Evolutionary conservation across 2,329 filamentous ascomycete genomes (phyloP).

Genomic region (Scedosporium boydii): DNA sequence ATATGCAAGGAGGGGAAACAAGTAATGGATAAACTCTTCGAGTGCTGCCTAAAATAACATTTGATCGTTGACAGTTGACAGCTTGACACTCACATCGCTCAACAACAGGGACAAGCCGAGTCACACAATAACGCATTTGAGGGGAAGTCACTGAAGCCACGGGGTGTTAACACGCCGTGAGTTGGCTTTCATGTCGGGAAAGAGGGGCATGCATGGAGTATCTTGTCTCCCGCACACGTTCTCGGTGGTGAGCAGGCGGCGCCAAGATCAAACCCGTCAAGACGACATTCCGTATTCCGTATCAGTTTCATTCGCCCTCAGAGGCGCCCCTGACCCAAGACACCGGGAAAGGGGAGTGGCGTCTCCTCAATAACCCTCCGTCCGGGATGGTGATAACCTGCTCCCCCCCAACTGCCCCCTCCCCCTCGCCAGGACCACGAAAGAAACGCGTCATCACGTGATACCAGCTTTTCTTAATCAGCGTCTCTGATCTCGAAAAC

Average conservation of each 20-base stretch:
- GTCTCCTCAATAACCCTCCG: no score
- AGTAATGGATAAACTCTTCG: background rate
- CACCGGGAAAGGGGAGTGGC: no score
- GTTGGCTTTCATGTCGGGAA: background rate
- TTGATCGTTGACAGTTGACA: background rate
- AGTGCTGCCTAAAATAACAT: background rate
- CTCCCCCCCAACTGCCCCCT: no score
- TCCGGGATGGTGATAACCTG: no score
- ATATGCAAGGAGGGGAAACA: no score
- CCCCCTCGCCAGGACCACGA: background rate
- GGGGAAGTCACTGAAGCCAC: background rate
- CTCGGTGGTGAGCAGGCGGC: no score
- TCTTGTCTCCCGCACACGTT: no score
- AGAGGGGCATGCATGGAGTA: background rate
- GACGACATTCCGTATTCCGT: no score
- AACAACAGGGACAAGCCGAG: background rate
- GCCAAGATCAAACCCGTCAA: no score
- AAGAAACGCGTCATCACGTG: background rate
- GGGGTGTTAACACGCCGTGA: background rate
- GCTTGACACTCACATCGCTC: background rate
- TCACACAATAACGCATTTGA: background rate
- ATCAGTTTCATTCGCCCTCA: no score
- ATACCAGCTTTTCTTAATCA: background rate
- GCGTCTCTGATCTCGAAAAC: background rate
- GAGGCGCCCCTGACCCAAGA: no score